These are phyloP conservation scores for Microstegium vimineum DNA, from an alignment of 176 grass and related monocot genomes.

Conservation along the genomic window DNA sequence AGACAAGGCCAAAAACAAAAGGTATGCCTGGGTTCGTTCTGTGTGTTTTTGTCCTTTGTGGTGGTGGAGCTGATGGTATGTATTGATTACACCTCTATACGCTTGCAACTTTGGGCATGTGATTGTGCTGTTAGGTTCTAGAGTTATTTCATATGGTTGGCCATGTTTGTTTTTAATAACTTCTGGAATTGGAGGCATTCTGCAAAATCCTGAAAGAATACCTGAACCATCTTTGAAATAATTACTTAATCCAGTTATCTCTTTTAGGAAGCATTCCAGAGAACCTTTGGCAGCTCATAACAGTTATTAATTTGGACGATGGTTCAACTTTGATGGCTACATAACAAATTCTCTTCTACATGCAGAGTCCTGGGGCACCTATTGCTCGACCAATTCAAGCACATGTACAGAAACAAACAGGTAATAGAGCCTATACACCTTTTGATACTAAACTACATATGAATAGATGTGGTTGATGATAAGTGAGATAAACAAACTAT, in stretches of 20 bases:
- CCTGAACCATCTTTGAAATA: not conserved
- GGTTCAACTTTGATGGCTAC: not conserved
- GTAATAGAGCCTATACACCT: slow-evolving; percentile 17
- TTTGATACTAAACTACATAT: slow-evolving; percentile 11
- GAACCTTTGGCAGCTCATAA: not conserved
- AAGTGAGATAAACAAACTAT: not conserved
- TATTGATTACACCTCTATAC: not conserved
- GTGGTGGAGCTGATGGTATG: not conserved
- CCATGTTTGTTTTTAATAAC: not conserved
- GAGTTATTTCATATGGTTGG: not conserved
- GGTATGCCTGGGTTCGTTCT: slow-evolving; percentile 6
- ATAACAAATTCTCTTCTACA: slow-evolving; percentile 8
- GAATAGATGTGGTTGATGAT: not conserved
- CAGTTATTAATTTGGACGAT: not conserved
- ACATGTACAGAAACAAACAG: slow-evolving; percentile 49
- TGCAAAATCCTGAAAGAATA: not conserved
- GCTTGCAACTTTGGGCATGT: not conserved
- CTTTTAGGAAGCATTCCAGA: not conserved
- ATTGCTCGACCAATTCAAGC: slow-evolving; percentile 40
- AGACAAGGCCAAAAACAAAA: slow-evolving; percentile 59
- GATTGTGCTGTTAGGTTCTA: not conserved
- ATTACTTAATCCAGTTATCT: not conserved
- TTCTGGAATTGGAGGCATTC: not conserved
- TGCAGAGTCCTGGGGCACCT: slow-evolving; percentile 55
- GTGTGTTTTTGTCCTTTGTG: not conserved